Evolutionary conservation across 768 basidiomycete species (phyloP), one percentile per base, ranked within the genome.

Genomic region (Strobilomyces echinocephalus): DNA sequence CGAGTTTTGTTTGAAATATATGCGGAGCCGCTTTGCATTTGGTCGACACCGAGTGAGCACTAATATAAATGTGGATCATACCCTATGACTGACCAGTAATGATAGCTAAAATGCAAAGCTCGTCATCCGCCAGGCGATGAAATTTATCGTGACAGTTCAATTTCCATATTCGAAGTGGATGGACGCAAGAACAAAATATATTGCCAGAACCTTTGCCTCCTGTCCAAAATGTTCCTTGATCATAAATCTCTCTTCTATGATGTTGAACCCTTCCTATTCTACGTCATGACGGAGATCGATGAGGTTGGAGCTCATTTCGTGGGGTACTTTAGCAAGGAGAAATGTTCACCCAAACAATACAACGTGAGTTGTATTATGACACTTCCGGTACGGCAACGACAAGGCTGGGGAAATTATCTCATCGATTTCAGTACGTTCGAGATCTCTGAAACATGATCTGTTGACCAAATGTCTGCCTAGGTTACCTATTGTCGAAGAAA

Each of bases 351-450:
- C 51, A 94, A 93, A 72, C 90, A 93, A 65, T 94, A 93, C 70
- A 99, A 99, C 73, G 85, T 99, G 60, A 95, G 93, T 70, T 99
- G 97, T 76, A 99, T 99, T 66, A 97, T 99, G 95, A 98, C 97
- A 16, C 74, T 99, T 18, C 97, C 97, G 2, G 88, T 97, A 36
- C 76, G 94, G 58, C 95, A 97, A 71, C 76, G 95, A 58, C 85
- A 88, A 70, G 97, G 97, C 0, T 99, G 95, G 95, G 97, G 97
- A 12, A 92, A 93, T 70, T 79, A 92, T 50, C 79, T 99, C 62
- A 98, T 99, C 61, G 97, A 98, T 72, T 98, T 99, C 74, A 99
- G 95, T 97, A 50, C 36, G 63, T 61, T 39, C 21, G 33, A 48
- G 26, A 47, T 55, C 51, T 28, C 52, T 63, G 35, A 52, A 52